Percentiles rank a stretch among this genome's conserved stretches.
phyloP scores from a whole-genome alignment of 2,329 filamentous ascomycete genomes.

The Bimuria novae-zelandiae region DNA sequence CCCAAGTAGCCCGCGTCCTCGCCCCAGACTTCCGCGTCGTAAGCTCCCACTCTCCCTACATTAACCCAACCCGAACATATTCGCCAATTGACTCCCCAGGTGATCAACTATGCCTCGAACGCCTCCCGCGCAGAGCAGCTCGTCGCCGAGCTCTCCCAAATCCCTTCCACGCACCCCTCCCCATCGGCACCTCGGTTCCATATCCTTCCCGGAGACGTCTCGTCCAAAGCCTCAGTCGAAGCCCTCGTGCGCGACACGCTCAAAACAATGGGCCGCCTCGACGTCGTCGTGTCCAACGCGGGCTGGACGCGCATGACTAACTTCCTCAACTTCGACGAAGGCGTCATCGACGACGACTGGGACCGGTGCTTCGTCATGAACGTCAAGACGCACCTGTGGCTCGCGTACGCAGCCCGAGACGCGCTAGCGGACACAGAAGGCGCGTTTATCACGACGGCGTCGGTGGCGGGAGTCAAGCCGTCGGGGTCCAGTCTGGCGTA shows the following conservation, averaged over 20 bases:
- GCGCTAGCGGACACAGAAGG: slow-evolving; percentile 65
- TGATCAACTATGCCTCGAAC: slow-evolving; percentile 56
- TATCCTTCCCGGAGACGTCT: slow-evolving; percentile 53
- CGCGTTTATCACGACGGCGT: slow-evolving; percentile 67
- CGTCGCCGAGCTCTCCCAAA: slow-evolving; percentile 48
- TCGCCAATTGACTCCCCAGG: slow-evolving; percentile 35
- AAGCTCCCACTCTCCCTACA: slow-evolving; percentile 20
- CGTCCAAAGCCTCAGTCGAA: slow-evolving; percentile 48
- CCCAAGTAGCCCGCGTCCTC: slow-evolving; percentile 52
- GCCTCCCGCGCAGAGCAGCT: slow-evolving; percentile 46
- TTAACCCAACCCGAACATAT: too few relatives aligned
- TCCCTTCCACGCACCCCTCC: slow-evolving; percentile 36
- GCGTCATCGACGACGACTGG: slow-evolving; percentile 66
- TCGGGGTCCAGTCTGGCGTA: slow-evolving; percentile 73
- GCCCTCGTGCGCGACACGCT: slow-evolving; percentile 52
- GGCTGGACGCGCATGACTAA: slow-evolving; percentile 67
- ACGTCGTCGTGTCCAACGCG: slow-evolving; percentile 56
- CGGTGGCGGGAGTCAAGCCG: slow-evolving; percentile 66
- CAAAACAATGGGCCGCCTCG: slow-evolving; percentile 52
- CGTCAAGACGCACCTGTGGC: slow-evolving; percentile 56
- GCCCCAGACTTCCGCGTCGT: slow-evolving; percentile 54
- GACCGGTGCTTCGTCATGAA: slow-evolving; percentile 69
- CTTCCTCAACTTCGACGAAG: slow-evolving; percentile 62
- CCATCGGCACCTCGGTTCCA: slow-evolving; percentile 45
- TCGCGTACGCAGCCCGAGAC: slow-evolving; percentile 62